These are phyloP conservation scores for Conidiobolus incongruus DNA, from an alignment of 371 early-diverging fungal genomes.

Conservation along the genomic window DNA sequence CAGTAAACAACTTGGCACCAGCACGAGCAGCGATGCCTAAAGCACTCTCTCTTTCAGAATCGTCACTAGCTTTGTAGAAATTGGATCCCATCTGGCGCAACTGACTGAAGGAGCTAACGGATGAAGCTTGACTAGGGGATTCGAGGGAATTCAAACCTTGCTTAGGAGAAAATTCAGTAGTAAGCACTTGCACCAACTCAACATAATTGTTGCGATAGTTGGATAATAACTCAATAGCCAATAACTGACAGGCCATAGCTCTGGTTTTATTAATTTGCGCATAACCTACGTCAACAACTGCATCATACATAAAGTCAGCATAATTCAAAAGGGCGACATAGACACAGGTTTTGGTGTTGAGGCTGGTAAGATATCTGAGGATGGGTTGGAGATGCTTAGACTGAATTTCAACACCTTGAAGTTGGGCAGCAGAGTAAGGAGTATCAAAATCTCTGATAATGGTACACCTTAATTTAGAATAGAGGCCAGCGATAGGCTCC, in stretches of 20 bases:
- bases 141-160: too few species aligned
- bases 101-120: too few species aligned
- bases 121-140: background rate
- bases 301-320: background rate
- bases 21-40: background rate
- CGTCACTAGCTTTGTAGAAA: background rate
- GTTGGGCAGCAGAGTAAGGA: background rate
- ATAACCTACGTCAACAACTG: background rate
- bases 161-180: constrained; percentile 3
- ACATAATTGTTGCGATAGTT: background rate
- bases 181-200: background rate
- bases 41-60: background rate
- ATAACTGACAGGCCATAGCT: background rate
- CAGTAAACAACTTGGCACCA: background rate
- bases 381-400: background rate
- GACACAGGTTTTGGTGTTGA: background rate
- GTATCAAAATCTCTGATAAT: background rate
- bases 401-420: background rate
- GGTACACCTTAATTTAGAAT: background rate
- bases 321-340: background rate
- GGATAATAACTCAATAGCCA: background rate
- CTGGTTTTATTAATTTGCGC: background rate
- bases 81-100: too few species aligned
- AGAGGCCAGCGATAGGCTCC: background rate
- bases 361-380: background rate